A percentile compares a stretch with the other conserved stretches of the same genome.
phyloP scores from a whole-genome alignment of 148 eudicot species.

The Diospyros lotus region DNA sequence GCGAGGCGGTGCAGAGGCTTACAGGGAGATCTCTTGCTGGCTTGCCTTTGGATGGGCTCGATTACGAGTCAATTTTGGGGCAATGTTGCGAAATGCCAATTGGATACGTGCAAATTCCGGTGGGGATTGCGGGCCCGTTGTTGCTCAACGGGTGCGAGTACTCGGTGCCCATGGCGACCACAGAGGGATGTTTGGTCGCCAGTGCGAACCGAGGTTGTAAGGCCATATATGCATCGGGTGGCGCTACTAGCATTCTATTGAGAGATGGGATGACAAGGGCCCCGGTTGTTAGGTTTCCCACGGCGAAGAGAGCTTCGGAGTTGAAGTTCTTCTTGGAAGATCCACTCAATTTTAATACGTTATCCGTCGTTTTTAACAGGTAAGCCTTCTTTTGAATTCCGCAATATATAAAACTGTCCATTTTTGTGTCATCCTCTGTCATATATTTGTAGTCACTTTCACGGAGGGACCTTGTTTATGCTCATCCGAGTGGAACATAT shows the following conservation, averaged over 20 bases:
- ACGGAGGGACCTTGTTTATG: too few relatives aligned
- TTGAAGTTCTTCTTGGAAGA: conserved; percentile 3
- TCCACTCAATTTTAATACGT: not conserved
- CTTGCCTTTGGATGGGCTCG: not conserved
- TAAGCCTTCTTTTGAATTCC: not conserved
- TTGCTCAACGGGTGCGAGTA: conserved; percentile 3
- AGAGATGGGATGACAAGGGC: conserved; percentile 2
- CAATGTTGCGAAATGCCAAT: conserved; percentile 7
- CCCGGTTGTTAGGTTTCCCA: not conserved
- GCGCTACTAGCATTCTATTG: not conserved
- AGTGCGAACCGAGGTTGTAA: conserved; percentile 7
- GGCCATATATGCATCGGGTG: not conserved
- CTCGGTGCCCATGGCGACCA: conserved; percentile 7
- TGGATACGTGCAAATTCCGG: conserved; percentile 4
- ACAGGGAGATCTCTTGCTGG: not conserved
- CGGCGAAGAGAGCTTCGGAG: not conserved
- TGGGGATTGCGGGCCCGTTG: conserved; percentile 1
- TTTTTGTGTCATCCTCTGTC: too few relatives aligned
- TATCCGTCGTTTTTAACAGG: not conserved
- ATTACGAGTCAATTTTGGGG: not conserved
- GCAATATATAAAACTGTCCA: too few relatives aligned
- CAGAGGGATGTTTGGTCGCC: conserved; percentile 5
- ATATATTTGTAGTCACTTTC: too few relatives aligned
- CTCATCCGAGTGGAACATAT: too few relatives aligned
- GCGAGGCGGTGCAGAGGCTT: too few relatives aligned